Conservation (phyloP, 1,139 yeast genomes). For the Protomyces gravidus region DNA sequence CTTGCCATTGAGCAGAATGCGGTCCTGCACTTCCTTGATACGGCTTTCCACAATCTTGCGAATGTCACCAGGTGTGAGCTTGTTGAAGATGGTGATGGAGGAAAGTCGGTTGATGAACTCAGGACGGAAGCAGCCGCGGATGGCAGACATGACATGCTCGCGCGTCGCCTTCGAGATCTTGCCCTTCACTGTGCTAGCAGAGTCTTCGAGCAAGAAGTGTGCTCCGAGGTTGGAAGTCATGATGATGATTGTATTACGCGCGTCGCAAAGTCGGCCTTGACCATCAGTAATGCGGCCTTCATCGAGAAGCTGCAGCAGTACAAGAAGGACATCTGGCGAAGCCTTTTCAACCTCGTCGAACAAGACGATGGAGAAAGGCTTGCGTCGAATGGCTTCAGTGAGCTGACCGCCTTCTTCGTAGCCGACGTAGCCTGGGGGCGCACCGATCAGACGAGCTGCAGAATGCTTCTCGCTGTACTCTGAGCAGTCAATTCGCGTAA, state of each 20-base stretch:
- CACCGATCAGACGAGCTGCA: conserved; percentile 88
- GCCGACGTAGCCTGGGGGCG: conserved; percentile 98
- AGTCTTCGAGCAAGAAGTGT: conserved; percentile 69
- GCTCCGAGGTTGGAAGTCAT: conserved; percentile 99
- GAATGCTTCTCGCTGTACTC: conserved; percentile 94
- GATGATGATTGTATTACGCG: conserved; percentile 84
- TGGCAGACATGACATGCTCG: conserved; percentile 75
- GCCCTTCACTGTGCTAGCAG: conserved; percentile 45
- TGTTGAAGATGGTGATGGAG: conserved; percentile 85
- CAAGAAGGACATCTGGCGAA: conserved; percentile 95
- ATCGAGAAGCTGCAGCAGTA: conserved; percentile 83
- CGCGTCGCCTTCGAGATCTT: conserved; percentile 63
- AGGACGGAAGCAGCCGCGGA: conserved; percentile 90
- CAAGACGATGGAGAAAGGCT: conserved; percentile 88
- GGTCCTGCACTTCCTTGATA: conserved; percentile 71
- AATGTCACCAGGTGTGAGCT: conserved; percentile 85
- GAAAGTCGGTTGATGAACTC: conserved; percentile 95
- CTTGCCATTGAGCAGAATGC: conserved; percentile 82
- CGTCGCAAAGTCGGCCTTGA: conserved; percentile 87
- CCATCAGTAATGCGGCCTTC: conserved; percentile 96
- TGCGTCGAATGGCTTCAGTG: conserved; percentile 83
- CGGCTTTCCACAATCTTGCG: conserved; percentile 86
- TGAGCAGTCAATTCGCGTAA: conserved; percentile 96
- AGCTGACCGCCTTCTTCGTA: conserved; percentile 96
- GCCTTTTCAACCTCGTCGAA: conserved; percentile 98